Base-by-base conservation (phyloP, 164 flowering plant species). In the Euptelea pleiosperma region DNA sequence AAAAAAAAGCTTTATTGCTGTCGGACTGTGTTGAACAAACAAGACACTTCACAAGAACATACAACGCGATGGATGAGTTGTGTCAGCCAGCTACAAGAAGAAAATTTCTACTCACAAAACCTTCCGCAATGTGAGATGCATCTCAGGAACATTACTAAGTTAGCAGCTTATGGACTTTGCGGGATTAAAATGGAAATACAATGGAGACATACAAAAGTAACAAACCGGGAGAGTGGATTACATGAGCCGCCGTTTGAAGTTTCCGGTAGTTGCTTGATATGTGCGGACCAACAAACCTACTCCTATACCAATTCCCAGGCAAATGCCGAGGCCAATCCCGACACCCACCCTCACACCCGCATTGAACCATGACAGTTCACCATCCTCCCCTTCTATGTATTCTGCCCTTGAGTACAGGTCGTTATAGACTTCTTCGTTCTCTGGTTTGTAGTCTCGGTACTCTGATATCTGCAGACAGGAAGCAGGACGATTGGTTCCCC, bases 291-390 rank as follows among this genome's bases (percentile, higher is more conserved):
- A 65, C 71, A 90, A 67, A 24, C 95, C 92, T 21, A 85, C 92
- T 54, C 97, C 97, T 21, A 87, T 71, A 6, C 97, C 97, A 6
- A 90, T 26, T 37, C 97, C 92, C 7, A 90, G 61, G 35, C 97
- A 87, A 63, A 87, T 61, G 29, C 97, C 97, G 21, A 90, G 92
- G 26, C 97, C 92, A 30, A 87, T 81, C 21, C 97, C 95, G 7
- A 90, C 92, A 9, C 95, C 97, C 16, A 87, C 95, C 59, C 95
- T 75, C 54, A 90, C 92, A 5, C 95, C 97, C 0, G 92, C 87
- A 70, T 85, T 87, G 73, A 90, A 87, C 94, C 90, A 90, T 33
- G 94, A 78, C 18, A 90, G 77, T 58, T 87, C 97, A 5, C 94
- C 92, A 53, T 85, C 92, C 52, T 85, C 87, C 34, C 82, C 75